phyloP scores from a whole-genome alignment of 805 yeast genomes.

The Starmerella etchellsii region DNA sequence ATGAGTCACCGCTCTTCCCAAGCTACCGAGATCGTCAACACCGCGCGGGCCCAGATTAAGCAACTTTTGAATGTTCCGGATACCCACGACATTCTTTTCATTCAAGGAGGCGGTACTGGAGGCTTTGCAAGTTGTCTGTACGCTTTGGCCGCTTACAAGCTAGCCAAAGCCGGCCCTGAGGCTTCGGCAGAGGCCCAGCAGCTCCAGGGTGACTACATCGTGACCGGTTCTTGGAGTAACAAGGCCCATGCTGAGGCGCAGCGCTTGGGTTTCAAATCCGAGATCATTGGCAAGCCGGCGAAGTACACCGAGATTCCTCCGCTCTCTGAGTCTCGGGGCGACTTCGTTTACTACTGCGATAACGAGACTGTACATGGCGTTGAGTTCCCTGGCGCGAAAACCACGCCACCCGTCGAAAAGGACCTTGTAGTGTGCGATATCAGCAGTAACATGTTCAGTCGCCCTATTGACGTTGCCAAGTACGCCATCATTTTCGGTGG shows the following conservation, averaged over 20 bases:
- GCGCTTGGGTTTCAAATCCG: constrained; percentile 66
- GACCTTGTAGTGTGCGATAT: constrained; percentile 59
- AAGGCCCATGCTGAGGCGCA: constrained; percentile 78
- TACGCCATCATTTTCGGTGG: constrained; percentile 92
- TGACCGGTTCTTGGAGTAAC: constrained; percentile 90
- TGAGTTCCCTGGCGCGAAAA: constrained; percentile 53
- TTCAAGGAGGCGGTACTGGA: constrained; percentile 97
- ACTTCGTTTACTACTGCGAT: constrained; percentile 84
- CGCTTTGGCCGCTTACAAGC: constrained; percentile 64
- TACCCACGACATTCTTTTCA: constrained; percentile 83
- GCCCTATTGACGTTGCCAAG: constrained; percentile 64
- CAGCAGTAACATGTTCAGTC: constrained; percentile 84
- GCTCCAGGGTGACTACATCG: constrained; percentile 58
- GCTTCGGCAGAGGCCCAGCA: constrained; percentile 21
- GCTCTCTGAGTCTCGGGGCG: constrained; percentile 47
- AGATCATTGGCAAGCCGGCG: constrained; percentile 55
- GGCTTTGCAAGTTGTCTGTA: constrained; percentile 84
- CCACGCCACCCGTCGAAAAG: constrained; percentile 34
- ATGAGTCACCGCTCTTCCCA: constrained; percentile 87
- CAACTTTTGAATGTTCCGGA: constrained; percentile 68
- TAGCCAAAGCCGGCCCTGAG: constrained; percentile 55
- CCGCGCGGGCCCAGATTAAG: constrained; percentile 54
- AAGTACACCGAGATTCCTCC: constrained; percentile 58
- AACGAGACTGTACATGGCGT: constrained; percentile 96
- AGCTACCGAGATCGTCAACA: constrained; percentile 64